Evolutionary conservation across 2,329 filamentous ascomycete genomes (phyloP).

Genomic region (Nothomitra cinnamomea): DNA sequence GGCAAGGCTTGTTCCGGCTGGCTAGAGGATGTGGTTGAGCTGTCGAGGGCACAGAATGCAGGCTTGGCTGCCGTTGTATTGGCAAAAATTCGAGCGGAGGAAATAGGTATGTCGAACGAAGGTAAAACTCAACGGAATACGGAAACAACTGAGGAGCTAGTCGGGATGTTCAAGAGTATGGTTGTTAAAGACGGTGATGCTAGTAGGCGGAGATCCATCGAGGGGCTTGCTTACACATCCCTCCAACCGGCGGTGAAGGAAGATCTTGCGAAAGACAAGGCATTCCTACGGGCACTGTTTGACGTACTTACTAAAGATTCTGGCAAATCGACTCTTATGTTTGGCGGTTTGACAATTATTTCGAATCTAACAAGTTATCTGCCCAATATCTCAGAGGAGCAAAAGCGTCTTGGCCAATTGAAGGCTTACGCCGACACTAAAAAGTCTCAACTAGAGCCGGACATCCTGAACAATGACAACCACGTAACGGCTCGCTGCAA

Average conservation of each 20-base stretch:
- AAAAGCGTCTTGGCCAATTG: conserved; percentile 79
- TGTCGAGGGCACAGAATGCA: conserved; percentile 40
- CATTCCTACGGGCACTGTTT: conserved; percentile 54
- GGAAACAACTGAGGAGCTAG: conserved; percentile 34
- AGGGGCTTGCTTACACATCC: conserved; percentile 84
- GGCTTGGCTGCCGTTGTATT: conserved; percentile 53
- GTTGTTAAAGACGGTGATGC: conserved; percentile 21
- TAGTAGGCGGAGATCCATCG: conserved; percentile 60
- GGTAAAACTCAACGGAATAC: conserved; percentile 16
- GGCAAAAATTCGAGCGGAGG: conserved; percentile 43
- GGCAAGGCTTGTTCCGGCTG: conserved; percentile 72
- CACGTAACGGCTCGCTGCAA: conserved; percentile 62
- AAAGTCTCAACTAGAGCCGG: conserved; percentile 37
- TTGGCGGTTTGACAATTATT: conserved; percentile 74
- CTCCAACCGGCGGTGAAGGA: conserved; percentile 77
- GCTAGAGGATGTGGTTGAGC: conserved; percentile 69
- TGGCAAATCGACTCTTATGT: conserved; percentile 54
- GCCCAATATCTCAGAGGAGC: conserved; percentile 66
- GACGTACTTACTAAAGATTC: conserved; percentile 40
- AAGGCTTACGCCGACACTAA: conserved; percentile 87
- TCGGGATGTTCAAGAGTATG: conserved; percentile 34
- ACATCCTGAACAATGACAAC: conserved; percentile 58
- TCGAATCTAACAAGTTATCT: conserved; percentile 70
- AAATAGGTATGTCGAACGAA: conserved; percentile 16
- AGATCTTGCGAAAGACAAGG: conserved; percentile 48